These are phyloP conservation scores for Penicillium sp. DNA, from an alignment of 2,329 filamentous ascomycete genomes.

Conservation along the genomic window DNA sequence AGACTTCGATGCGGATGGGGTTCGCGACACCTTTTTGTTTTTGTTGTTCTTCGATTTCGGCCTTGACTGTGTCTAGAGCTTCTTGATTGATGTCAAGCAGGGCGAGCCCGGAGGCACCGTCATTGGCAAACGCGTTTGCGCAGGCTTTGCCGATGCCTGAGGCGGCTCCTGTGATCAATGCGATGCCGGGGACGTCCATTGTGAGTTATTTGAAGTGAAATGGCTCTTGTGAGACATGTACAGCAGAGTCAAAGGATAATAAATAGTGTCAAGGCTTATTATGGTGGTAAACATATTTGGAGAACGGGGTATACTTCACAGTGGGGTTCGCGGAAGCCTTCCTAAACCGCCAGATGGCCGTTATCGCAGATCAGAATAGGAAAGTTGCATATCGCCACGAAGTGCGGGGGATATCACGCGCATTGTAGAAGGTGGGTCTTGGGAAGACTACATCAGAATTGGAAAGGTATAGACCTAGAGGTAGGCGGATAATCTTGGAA, in stretches of 20 bases:
- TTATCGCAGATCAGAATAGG: not conserved
- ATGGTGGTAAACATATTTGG: not conserved
- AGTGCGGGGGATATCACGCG: not conserved
- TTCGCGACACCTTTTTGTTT: constrained; percentile 1
- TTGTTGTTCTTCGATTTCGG: constrained; percentile 13
- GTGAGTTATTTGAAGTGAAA: not conserved
- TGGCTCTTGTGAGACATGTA: not conserved
- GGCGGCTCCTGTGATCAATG: constrained; percentile 18
- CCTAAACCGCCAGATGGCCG: constrained; percentile 7
- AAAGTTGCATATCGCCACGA: not conserved
- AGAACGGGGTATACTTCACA: not conserved
- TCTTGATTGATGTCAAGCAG: constrained; percentile 13
- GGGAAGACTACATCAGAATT: not conserved
- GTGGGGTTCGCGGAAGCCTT: constrained; percentile 20
- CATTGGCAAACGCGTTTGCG: constrained; percentile 13
- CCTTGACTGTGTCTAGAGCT: constrained; percentile 9
- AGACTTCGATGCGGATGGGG: constrained; percentile 10
- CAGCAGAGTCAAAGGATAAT: not conserved
- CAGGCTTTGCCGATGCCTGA: constrained; percentile 20
- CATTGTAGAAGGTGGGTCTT: not conserved
- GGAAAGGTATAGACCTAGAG: not conserved
- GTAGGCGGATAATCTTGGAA: too few relatives aligned
- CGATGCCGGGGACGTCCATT: constrained; percentile 21
- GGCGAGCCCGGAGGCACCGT: constrained; percentile 17
- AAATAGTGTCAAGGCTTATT: not conserved